Evolutionary conservation across 2,329 filamentous ascomycete genomes (phyloP), one percentile per base, ranked within the genome.

Genomic region (Amesomyces nigricolor): DNA sequence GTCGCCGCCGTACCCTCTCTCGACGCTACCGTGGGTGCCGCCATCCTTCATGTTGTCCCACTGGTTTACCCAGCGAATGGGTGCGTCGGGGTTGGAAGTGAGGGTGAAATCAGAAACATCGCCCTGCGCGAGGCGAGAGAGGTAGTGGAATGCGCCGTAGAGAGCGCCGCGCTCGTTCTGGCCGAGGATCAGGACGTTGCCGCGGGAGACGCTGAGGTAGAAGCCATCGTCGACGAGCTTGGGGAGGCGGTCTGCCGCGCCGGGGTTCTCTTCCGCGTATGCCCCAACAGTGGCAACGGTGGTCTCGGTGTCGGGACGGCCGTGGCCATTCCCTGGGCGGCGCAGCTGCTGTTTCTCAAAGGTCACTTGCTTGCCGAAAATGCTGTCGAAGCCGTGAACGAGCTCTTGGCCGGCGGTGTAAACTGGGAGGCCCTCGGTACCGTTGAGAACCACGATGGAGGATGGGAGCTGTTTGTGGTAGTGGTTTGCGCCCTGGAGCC

Each of bases 41-140:
- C 58, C 58, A 14, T 60, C 56, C 39, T 59, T 54, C 66, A 88
- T 72, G 61, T 89, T 88, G 65, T 89, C 84, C 86, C 86, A 89
- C 61, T 89, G 79, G 63, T 89, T 88, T 0, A 82, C 78, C 86
- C 85, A 88, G 60, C 86, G 77, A 42, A 89, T 78, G 0, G 79
- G 79, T 0, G 79, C 81, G 54, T 77, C 74, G 0, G 84, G 83
- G 59, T 79, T 86, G 8, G 75, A 77, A 2, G 75, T 69, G 46
- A 76, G 75, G 4, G 75, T 66, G 0, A 76, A 72, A 1, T 72
- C 61, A 0, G 74, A 73, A 56, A 81, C 72, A 45, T 83, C 78
- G 22, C 76, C 79, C 65, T 83, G 83, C 0, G 78, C 81, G n/a
- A 89, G 72, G 66, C 79, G 75, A 1, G 81, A 83, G 9, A 89